Evolutionary conservation across 805 yeast species (phyloP).

Genomic region (Suhomyces pyralidae): DNA sequence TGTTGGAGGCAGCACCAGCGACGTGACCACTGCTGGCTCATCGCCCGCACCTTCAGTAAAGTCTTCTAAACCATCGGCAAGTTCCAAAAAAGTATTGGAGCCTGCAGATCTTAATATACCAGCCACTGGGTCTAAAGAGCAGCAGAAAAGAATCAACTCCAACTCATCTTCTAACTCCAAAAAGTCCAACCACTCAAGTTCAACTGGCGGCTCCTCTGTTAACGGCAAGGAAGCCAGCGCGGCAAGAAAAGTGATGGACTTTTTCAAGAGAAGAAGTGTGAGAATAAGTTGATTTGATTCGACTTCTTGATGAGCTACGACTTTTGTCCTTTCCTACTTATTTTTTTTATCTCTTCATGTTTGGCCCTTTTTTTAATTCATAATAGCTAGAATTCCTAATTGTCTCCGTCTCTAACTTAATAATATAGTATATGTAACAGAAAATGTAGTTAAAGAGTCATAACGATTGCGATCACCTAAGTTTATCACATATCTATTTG

Average conservation of each 20-base stretch:
- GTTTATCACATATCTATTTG: too few species aligned
- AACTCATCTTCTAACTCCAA: slow-evolving; percentile 27
- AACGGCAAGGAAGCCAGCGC: slow-evolving; percentile 62
- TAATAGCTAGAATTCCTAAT: not conserved
- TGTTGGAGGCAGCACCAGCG: slow-evolving; percentile 4
- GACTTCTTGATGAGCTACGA: not conserved
- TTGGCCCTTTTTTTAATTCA: not conserved
- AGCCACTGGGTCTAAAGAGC: slow-evolving; percentile 11
- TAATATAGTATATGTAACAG: not conserved
- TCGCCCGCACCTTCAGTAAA: slow-evolving; percentile 1
- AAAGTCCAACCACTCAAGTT: slow-evolving; percentile 22
- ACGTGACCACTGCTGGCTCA: slow-evolving; percentile 4
- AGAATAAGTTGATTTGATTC: slow-evolving; percentile 18
- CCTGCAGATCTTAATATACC: slow-evolving; percentile 30
- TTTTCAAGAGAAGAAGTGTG: slow-evolving; percentile 62
- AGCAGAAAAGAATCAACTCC: slow-evolving; percentile 24
- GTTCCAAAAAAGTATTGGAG: slow-evolving; percentile 27
- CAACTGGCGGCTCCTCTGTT: slow-evolving; percentile 21
- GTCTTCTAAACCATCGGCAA: slow-evolving; percentile 7
- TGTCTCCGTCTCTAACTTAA: not conserved
- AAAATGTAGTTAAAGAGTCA: too few species aligned
- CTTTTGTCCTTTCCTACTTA: not conserved
- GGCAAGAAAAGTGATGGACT: slow-evolving; percentile 74
- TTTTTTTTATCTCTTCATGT: not conserved
- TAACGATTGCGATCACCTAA: too few species aligned